Conservation (phyloP, 306 rosid genomes). For the Amphicarpaea edgeworthii region DNA sequence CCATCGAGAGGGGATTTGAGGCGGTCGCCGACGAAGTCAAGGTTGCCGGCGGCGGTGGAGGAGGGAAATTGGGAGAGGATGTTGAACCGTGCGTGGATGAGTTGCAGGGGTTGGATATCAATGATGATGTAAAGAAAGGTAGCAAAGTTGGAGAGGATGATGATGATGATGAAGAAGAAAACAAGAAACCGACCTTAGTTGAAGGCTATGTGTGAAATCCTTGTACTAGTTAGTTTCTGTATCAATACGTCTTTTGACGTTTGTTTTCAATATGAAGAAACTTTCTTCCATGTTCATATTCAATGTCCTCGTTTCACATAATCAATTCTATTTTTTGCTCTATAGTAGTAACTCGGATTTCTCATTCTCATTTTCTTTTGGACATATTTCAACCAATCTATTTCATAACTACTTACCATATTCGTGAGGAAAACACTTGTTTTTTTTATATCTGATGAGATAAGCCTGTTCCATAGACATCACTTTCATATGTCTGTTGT, state of each 20-base stretch:
- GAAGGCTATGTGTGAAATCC: slow-evolving; percentile 63
- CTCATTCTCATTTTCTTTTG: too few relatives aligned
- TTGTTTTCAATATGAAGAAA: background rate
- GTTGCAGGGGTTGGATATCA: slow-evolving; percentile 60
- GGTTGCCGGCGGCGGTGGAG: slow-evolving; percentile 51
- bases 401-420: too few relatives aligned
- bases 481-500: too few relatives aligned
- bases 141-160: slow-evolving; percentile 1
- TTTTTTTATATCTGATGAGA: too few relatives aligned
- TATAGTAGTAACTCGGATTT: too few relatives aligned
- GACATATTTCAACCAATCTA: too few relatives aligned
- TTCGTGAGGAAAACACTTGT: too few relatives aligned
- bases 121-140: slow-evolving; percentile 50
- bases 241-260: background rate
- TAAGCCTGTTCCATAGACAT: too few relatives aligned
- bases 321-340: too few relatives aligned
- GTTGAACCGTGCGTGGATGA: slow-evolving; percentile 69
- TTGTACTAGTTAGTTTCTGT: background rate
- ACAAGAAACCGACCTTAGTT: slow-evolving; percentile 59
- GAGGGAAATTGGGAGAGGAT: slow-evolving; percentile 55
- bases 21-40: slow-evolving; percentile 50
- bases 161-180: slow-evolving; percentile 36
- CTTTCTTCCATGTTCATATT: background rate
- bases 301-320: background rate
- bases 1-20: slow-evolving; percentile 48